These are phyloP conservation scores for Populus pruinosa DNA, from an alignment of 345 rosid genomes.

Conservation along the genomic window DNA sequence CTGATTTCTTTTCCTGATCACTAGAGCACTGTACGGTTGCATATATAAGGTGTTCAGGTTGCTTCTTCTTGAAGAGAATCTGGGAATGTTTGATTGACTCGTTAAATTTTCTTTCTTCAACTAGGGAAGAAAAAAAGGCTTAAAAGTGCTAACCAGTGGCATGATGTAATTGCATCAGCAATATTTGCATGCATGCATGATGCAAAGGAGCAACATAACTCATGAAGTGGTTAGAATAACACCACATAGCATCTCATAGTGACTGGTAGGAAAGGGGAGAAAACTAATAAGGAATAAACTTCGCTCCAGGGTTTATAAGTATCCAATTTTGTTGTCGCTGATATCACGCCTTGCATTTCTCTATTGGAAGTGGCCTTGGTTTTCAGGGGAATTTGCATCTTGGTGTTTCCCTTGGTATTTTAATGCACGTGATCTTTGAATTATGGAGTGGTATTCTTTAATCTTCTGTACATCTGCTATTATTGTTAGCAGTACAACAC, in stretches of 20 bases:
- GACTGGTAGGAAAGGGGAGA: neutral
- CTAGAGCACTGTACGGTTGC: neutral
- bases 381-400: neutral
- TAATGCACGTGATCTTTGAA: neutral
- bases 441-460: neutral
- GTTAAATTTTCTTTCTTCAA: neutral
- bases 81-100: neutral
- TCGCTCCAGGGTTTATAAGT: neutral
- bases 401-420: neutral
- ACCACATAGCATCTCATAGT: neutral
- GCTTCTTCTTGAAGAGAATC: neutral
- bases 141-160: neutral
- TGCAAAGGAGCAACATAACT: neutral
- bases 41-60: neutral
- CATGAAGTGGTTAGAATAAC: neutral
- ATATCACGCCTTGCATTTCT: neutral
- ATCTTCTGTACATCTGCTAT: neutral
- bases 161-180: neutral
- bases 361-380: neutral
- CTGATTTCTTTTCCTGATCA: neutral
- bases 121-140: neutral
- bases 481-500: neutral
- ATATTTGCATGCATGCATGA: neutral
- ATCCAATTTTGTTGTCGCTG: neutral
- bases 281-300: no score